Evolutionary conservation across 2,329 filamentous ascomycete genomes (phyloP), one percentile per base, ranked within the genome.

Genomic region (Coniella lustricola): DNA sequence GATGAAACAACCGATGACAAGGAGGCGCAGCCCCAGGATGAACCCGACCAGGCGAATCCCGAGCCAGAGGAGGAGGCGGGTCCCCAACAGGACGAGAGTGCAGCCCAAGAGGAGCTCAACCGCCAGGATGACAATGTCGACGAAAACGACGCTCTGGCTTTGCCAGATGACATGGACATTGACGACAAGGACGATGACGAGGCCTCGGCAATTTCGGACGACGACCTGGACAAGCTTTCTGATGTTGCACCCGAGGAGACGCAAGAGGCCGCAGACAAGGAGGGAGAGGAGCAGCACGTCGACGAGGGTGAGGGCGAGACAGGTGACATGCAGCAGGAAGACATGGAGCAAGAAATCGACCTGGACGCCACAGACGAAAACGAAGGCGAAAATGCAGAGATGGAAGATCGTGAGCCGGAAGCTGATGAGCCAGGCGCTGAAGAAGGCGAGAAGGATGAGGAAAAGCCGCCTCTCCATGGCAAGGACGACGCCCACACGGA

Each of bases 341-440:
- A 95, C 55, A 85, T 96, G 74, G 83, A 94, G 31, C 61, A 66
- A 38, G 51, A 62, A n/a, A 56, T 54, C 9, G 60, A 64, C 40
- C 55, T 29, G 2, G 52, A 50, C 8, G 38, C 45, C 20, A 39
- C 48, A 10, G 51, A 53, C 9, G 48, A 53, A 39, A 48, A 53
- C 18, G 45, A 35, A 25, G 51, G 51, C 7, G 51, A 53, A 9
- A 50, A 50, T n/a, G 35, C 44, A 16, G 51, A 48, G 41, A 53
- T 50, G 51, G 51, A 50, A 37, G 58, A 62, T 21, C 63, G 61
- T 16, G 57, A 63, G 48, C 52, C 53, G 1, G 59, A 59, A 20
- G 49, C 63, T 21, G 61, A 62, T 29, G 59, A 62, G 29, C 60
- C 65, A 31, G 55, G 61, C 9, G 55, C 50, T 3, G 60, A 67